Base-by-base conservation (phyloP, 345 rosid genomes). In the Eucalyptus guilfoylei region DNA sequence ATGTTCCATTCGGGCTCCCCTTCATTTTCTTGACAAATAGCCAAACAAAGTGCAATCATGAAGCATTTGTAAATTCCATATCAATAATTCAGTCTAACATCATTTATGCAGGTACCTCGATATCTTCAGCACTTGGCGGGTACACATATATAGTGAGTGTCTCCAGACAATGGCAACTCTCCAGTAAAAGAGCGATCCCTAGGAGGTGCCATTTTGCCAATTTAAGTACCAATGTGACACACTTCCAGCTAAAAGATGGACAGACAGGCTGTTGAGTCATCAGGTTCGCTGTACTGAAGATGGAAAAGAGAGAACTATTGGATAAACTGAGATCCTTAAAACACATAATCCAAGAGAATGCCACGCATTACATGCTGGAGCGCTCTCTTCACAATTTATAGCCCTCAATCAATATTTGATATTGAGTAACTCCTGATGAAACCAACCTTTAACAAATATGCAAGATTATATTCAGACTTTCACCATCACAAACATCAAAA, bases 201-300 rank as follows among this genome's bases (percentile, higher is more conserved):
- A 1, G 12, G 0, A 34, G 6, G 24, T 34, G 42, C 47, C 47
- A 16, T 44, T 80, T 9, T 44, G 85, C 30, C 48, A 80, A 80
- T 5, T 24, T 24, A 44, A 37, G 85, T 44, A 44, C 13, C 24
- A 44, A 16, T 17, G 85, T 37, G 11, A 80, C 47, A 8, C 14
- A 5, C 45, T 34, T 80, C 45, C 26, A 37, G 4, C 47, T 1
- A 14, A 80, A 44, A 17, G 85, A 80, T 44, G 13, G 62, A 55
- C 0, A 1, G 62, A 24, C 6, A 55, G 28, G 30, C 1, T 0
- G 1, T 55, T 55, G 6, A 55, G 0, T 55, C 62, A 9, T 9
- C 9, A 17, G 9, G 0, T 17, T 17, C 9, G 4, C 24, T 19
- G 4, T 52, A 52, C 0, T 4, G 28, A 55, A 55, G 12, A 55